Percentiles rank a stretch among this genome's conserved stretches.
Conservation (phyloP, 768 basidiomycete species). For the Hygrophorus pudorinus region DNA sequence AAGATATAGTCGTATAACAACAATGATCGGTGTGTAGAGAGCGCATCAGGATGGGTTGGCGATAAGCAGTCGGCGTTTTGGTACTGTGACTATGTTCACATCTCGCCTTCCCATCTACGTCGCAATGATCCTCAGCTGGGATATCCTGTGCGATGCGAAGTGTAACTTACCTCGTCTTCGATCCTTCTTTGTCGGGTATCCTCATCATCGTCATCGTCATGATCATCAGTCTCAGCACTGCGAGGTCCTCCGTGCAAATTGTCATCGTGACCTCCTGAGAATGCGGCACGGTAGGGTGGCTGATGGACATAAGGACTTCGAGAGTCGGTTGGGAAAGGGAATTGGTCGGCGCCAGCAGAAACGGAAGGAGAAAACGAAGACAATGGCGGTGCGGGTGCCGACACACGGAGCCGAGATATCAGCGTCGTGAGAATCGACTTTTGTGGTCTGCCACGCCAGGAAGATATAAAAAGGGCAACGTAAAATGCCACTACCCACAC, state of each 20-base stretch:
- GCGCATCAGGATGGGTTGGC: conserved; percentile 48
- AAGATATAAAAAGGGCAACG: conserved; percentile 35
- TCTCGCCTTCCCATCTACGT: conserved; percentile 63
- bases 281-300: conserved; percentile 43
- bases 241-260: conserved; percentile 29
- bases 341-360: conserved; percentile 27
- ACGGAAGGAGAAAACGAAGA: conserved; percentile 29
- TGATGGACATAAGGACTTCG: conserved; percentile 62
- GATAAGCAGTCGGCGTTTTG: conserved; percentile 65
- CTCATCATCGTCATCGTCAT: conserved; percentile 68
- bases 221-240: conserved; percentile 45
- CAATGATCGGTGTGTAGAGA: no score
- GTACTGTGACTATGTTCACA: conserved; percentile 73
- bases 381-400: conserved; percentile 21
- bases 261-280: conserved; percentile 30
- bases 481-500: conserved; percentile 55
- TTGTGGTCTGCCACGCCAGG: conserved; percentile 50
- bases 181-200: conserved; percentile 63
- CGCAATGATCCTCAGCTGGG: no score
- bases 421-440: conserved; percentile 47
- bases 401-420: conserved; percentile 32
- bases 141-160: no score
- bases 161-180: conserved; percentile 37
- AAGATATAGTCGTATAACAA: no score
- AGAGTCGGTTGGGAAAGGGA: conserved; percentile 32